These are phyloP conservation scores for Aspergillus sp. DNA, from an alignment of 2,329 filamentous ascomycete genomes.

Conservation along the genomic window DNA sequence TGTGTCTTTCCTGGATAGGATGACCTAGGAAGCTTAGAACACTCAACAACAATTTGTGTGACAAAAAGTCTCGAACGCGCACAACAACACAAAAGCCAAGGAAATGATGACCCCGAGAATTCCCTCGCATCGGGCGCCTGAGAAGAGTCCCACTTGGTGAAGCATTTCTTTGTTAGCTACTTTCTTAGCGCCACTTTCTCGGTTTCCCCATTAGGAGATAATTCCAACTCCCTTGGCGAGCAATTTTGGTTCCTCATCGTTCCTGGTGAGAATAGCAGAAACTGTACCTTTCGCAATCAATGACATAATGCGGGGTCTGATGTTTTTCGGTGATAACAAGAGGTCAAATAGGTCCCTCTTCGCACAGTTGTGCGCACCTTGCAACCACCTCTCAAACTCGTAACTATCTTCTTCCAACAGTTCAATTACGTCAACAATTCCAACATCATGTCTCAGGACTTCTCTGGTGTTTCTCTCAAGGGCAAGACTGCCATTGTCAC, in stretches of 20 bases:
- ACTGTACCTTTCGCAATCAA: neutral
- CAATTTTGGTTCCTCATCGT: neutral
- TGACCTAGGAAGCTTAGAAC: too few species aligned
- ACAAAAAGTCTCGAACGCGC: neutral
- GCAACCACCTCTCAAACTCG: neutral
- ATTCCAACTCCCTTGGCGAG: neutral
- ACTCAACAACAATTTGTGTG: too few species aligned
- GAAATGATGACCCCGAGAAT: neutral
- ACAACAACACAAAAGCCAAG: too few species aligned
- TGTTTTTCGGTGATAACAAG: neutral
- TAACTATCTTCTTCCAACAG: neutral
- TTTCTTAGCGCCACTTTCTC: neutral
- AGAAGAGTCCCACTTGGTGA: neutral
- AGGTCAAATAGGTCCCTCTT: neutral
- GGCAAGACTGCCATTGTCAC: constrained; percentile 36
- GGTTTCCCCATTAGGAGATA: neutral
- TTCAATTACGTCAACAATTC: too few species aligned
- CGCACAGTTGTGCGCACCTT: too few species aligned
- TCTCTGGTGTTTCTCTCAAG: constrained; percentile 4
- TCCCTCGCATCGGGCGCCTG: neutral
- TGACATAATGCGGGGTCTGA: neutral
- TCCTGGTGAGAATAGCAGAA: neutral
- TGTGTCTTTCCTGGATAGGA: too few species aligned
- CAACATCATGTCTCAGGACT: neutral
- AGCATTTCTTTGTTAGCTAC: neutral